Evolutionary conservation across 495 filamentous ascomycete genomes (phyloP), one percentile per base, ranked within the genome.

Genomic region (Pyrenula aspistea): DNA sequence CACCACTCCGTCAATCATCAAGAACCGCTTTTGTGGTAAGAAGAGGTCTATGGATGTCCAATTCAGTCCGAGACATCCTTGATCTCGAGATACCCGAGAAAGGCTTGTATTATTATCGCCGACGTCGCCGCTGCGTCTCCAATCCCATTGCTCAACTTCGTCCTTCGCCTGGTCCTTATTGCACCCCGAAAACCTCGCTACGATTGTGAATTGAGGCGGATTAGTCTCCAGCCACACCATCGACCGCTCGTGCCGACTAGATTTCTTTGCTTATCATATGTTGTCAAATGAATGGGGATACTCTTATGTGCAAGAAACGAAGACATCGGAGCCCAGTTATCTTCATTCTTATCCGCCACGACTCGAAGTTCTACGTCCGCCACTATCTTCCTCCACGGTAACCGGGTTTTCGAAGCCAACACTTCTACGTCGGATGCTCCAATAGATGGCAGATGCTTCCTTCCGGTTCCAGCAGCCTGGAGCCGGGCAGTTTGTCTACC

Each of bases 381-480:
- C 8, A 52, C n/a, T 19, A 24, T 52, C 50, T 20, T 52, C 22
- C 19, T 10, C 20, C 50, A 52, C 8, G 50, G 50, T 10, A 10
- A 21, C 50, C 20, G 10, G 10, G 10, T 19, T 52, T 20, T 20
- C 50, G 19, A 20, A 8, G 19, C 50, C 50, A 42, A 65, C 67
- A 59, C 60, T 63, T 64, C 65, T 69, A 68, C 71, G 65, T 71
- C 69, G 62, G 74, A 69, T 70, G 71, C 69, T 70, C 67, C 71
- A 68, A 77, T 85, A 83, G 79, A 90, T 90, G 86, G 86, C 87
- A 81, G 86, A 91, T 88, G 86, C 82, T 84, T 77, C 76, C 68
- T 82, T 85, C 77, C 82, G 83, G 71, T 86, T 83, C 78, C 81
- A 83, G 73, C 81, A 85, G 78, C 72, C 83, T 76, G 80, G 80